phyloP scores from a whole-genome alignment of 768 basidiomycete species.

The Hortiboletus campestris region DNA sequence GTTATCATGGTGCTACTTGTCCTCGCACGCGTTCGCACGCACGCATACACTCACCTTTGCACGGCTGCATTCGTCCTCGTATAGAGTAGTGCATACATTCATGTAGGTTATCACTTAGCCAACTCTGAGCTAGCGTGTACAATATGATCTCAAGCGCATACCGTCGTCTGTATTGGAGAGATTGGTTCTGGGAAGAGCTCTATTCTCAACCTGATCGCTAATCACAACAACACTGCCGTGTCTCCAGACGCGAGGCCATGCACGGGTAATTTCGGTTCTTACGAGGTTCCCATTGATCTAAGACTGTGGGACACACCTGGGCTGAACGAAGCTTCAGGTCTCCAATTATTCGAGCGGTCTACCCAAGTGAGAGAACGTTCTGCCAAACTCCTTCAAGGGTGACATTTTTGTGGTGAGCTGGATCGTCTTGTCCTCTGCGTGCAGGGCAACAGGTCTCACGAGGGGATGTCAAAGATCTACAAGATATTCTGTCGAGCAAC shows the following conservation, averaged over 20 bases:
- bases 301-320: constrained; percentile 33
- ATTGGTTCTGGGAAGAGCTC: constrained; percentile 37
- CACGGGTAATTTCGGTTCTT: constrained; percentile 25
- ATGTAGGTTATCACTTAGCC: too few relatives aligned
- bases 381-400: constrained; percentile 31
- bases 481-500: constrained; percentile 29
- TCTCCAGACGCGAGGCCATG: constrained; percentile 30
- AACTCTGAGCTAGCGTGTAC: too few relatives aligned
- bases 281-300: constrained; percentile 19
- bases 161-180: constrained; percentile 36
- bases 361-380: not conserved
- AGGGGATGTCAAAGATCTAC: constrained; percentile 10
- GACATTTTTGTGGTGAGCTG: constrained; percentile 18
- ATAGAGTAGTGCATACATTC: too few relatives aligned
- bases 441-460: constrained; percentile 11
- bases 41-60: too few relatives aligned
- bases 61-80: too few relatives aligned
- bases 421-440: constrained; percentile 22
- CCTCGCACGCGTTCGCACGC: too few relatives aligned
- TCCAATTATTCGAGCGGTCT: constrained; percentile 6
- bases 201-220: constrained; percentile 38
- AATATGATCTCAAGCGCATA: constrained; percentile 11
- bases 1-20: too few relatives aligned
- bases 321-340: constrained; percentile 6
- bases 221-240: constrained; percentile 16